A percentile compares a stretch with the other conserved stretches of the same genome.
phyloP scores from a whole-genome alignment of 2,329 filamentous ascomycete genomes.

The Ophiosphaerella korrae region DNA sequence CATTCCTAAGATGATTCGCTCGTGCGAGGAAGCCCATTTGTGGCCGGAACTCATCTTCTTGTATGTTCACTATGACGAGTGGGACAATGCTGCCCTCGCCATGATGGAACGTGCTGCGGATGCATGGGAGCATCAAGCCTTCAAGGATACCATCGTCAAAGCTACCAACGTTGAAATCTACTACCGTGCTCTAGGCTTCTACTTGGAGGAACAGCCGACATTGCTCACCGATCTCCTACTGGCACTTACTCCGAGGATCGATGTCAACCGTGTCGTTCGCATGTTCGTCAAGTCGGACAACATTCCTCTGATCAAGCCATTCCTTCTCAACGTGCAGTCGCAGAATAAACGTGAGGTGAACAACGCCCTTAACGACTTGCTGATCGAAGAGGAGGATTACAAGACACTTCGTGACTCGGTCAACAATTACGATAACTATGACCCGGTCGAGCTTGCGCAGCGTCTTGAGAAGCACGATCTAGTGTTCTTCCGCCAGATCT shows the following conservation, averaged over 20 bases:
- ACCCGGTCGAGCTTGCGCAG: constrained; percentile 87
- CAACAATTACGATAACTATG: constrained; percentile 99
- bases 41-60: constrained; percentile 99
- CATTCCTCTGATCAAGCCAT: constrained; percentile 96
- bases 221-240: constrained; percentile 95
- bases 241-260: constrained; percentile 87
- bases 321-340: constrained; percentile 91
- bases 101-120: constrained; percentile 98
- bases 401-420: constrained; percentile 98
- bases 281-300: constrained; percentile 99
- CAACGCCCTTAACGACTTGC: constrained; percentile 93
- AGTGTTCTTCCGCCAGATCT: constrained; percentile 99
- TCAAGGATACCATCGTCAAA: constrained; percentile 98
- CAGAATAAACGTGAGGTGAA: constrained; percentile 99
- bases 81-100: constrained; percentile 92
- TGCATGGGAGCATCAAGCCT: constrained; percentile 98
- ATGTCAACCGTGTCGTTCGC: constrained; percentile 98
- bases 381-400: constrained; percentile 99
- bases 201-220: constrained; percentile 94
- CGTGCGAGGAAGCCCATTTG: constrained; percentile 90
- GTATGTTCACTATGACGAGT: constrained; percentile 98
- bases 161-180: constrained; percentile 99
- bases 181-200: constrained; percentile 96
- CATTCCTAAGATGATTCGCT: constrained; percentile 93
- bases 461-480: constrained; percentile 96